Evolutionary conservation across 139 green algal species (phyloP).

Genomic region (Closterium sp.): DNA sequence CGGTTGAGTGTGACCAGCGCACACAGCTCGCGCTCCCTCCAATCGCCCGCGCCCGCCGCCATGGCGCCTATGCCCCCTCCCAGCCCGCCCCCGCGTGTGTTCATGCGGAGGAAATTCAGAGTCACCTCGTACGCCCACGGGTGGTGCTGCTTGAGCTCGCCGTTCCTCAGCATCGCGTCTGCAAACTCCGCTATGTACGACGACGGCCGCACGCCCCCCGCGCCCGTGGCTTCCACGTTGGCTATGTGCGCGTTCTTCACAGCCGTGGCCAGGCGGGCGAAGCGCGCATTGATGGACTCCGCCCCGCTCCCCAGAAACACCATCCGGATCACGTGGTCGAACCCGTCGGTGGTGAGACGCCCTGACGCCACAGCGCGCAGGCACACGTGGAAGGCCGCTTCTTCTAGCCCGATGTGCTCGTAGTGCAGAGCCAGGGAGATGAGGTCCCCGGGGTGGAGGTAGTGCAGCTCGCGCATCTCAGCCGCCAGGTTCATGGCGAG

Average conservation of each 20-base stretch:
- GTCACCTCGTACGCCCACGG: conserved; percentile 22
- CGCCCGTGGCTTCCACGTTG: background rate
- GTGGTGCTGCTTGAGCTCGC: conserved; percentile 14
- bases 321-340: conserved; percentile 19
- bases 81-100: background rate
- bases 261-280: conserved; percentile 5
- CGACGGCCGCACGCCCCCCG: background rate
- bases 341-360: background rate
- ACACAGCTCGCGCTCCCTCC: background rate
- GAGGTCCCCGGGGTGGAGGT: background rate
- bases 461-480: background rate
- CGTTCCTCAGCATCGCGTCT: conserved; percentile 4
- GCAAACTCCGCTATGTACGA: conserved; percentile 12
- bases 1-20: background rate
- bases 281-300: background rate
- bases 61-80: background rate
- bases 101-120: conserved; percentile 6
- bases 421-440: background rate
- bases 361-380: background rate
- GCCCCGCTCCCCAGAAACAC: conserved; percentile 3
- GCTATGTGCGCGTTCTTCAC: conserved; percentile 8
- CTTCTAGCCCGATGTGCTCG: background rate
- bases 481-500: conserved; percentile 19
- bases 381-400: background rate
- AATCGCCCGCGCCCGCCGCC: background rate